A percentile compares a stretch with the other conserved stretches of the same genome.
phyloP scores from a whole-genome alignment of 805 yeast species.

The Metschnikowia vanudenii region DNA sequence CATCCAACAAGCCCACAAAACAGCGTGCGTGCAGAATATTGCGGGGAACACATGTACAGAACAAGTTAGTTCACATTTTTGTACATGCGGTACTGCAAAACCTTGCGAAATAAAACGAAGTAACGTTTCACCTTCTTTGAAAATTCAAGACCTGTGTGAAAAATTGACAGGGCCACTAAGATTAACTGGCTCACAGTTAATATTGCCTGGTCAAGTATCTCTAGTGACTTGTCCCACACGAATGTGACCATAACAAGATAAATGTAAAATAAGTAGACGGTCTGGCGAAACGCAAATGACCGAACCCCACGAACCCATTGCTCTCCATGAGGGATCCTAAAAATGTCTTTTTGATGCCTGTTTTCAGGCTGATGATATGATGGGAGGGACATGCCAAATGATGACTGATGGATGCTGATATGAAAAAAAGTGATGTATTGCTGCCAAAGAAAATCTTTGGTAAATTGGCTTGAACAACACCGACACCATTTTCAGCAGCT shows the following conservation, averaged over 20 bases:
- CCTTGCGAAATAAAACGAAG: conserved; percentile 17
- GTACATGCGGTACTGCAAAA: conserved; percentile 24
- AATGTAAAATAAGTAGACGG: conserved; percentile 7
- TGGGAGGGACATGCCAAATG: background rate
- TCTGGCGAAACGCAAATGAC: background rate
- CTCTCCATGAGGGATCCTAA: no score
- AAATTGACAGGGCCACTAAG: conserved; percentile 14
- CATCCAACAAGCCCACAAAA: background rate
- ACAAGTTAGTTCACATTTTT: conserved; percentile 24
- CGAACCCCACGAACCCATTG: background rate
- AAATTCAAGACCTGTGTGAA: conserved; percentile 20
- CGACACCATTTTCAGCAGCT: background rate
- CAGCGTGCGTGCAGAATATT: conserved; percentile 2
- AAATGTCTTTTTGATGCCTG: no score
- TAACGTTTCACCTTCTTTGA: conserved; percentile 21
- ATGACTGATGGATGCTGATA: background rate
- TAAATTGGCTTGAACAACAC: background rate
- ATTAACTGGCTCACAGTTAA: conserved; percentile 15
- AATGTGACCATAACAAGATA: conserved; percentile 6
- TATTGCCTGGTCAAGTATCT: conserved; percentile 14
- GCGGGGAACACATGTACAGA: conserved; percentile 9
- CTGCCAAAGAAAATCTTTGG: background rate
- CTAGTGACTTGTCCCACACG: conserved; percentile 5
- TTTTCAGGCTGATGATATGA: background rate
- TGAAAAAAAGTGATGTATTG: background rate